Conservation (phyloP, 2,329 filamentous ascomycete species). For the Aspergillus tamarii region DNA sequence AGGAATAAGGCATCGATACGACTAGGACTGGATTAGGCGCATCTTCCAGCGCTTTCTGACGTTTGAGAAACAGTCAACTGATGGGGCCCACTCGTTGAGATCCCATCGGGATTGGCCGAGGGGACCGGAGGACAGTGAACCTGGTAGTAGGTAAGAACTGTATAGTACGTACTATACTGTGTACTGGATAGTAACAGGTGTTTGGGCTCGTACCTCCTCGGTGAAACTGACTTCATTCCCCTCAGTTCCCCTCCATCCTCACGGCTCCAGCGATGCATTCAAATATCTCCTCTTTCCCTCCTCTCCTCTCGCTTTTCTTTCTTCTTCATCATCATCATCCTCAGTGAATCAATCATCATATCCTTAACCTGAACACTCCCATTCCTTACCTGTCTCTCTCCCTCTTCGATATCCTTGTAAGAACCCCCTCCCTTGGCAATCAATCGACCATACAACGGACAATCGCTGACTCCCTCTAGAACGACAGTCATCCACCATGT, state of each 20-base stretch:
- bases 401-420: background rate
- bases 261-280: constrained; percentile 2
- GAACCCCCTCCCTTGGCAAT: background rate
- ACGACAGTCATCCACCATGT: constrained; percentile 32
- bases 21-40: background rate
- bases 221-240: constrained; percentile 5
- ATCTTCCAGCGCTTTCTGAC: background rate
- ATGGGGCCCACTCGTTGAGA: background rate
- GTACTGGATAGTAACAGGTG: background rate
- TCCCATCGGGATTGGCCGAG: background rate
- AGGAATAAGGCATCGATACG: background rate
- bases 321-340: constrained; percentile 8
- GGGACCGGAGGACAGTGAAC: background rate
- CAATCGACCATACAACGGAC: background rate
- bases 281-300: constrained; percentile 14
- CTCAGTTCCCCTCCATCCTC: background rate
- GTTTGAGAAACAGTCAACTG: background rate
- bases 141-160: background rate
- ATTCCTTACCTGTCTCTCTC: background rate
- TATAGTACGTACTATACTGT: background rate
- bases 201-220: background rate
- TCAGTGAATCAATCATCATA: background rate
- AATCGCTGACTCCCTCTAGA: background rate
- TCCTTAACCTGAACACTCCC: constrained; percentile 2
- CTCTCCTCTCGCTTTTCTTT: constrained; percentile 7